Evolutionary conservation across 192 early-diverging fungal genomes (phyloP).

Genomic region (Entomortierella parvispora): DNA sequence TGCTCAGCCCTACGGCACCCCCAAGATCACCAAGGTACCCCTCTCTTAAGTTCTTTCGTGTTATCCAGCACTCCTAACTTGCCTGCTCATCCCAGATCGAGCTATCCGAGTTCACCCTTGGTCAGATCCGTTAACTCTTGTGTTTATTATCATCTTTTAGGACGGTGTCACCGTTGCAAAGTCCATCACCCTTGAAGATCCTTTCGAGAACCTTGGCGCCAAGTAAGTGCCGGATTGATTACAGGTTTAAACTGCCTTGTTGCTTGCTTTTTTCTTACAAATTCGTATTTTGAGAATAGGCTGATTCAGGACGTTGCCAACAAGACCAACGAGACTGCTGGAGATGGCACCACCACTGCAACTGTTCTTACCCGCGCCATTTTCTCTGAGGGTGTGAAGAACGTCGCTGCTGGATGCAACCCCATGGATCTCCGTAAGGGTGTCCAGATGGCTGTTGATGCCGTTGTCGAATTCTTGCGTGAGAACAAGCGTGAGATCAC

Average conservation of each 20-base stretch:
- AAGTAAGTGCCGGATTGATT: too few relatives aligned
- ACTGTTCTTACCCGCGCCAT: constrained; percentile 98
- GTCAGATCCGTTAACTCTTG: too few relatives aligned
- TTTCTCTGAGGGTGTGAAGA: constrained; percentile 99
- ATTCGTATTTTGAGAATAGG: constrained; percentile 53
- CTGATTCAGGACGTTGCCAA: constrained; percentile 99
- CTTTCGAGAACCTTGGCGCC: constrained; percentile 99
- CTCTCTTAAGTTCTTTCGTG: neutral
- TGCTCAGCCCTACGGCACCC: constrained; percentile 96
- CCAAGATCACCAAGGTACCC: constrained; percentile 93
- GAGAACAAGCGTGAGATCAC: constrained; percentile 92
- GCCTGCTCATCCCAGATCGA: too few relatives aligned
- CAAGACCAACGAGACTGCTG: constrained; percentile 99
- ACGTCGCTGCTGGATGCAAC: constrained; percentile 99
- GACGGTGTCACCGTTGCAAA: constrained; percentile 99
- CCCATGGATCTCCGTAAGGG: constrained; percentile 98
- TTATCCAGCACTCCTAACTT: neutral
- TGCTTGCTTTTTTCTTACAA: neutral
- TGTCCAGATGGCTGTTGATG: constrained; percentile 92
- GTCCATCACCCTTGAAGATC: constrained; percentile 95
- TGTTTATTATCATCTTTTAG: too few relatives aligned
- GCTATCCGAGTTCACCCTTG: too few relatives aligned
- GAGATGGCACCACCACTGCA: constrained; percentile 99
- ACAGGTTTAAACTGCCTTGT: neutral
- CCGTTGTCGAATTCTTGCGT: constrained; percentile 93